phyloP scores from a whole-genome alignment of 345 rosid species.

The Crucihimalaya himalaica region DNA sequence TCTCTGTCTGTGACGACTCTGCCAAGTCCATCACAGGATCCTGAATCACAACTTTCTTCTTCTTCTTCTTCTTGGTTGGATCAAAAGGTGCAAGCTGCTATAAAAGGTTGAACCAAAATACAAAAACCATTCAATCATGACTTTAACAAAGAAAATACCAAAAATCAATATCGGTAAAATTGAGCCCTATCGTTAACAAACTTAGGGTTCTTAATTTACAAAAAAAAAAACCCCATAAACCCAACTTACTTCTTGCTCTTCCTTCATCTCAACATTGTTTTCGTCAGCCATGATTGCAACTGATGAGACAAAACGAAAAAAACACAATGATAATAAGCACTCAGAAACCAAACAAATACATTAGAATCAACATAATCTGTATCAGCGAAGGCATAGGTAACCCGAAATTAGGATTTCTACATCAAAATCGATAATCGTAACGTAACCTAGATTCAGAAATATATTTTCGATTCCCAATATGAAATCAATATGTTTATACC shows the following conservation, averaged over 20 bases:
- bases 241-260: constrained; percentile 39
- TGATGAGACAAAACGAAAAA: background rate
- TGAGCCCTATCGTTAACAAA: background rate
- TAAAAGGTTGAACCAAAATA: background rate
- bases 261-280: constrained; percentile 32
- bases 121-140: background rate
- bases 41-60: constrained; percentile 77
- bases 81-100: constrained; percentile 80
- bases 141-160: background rate
- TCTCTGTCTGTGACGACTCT: constrained; percentile 65
- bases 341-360: background rate
- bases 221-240: background rate
- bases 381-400: background rate
- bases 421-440: background rate
- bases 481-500: background rate
- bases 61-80: constrained; percentile 95
- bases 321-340: background rate
- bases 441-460: constrained; percentile 2
- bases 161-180: background rate
- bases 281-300: constrained; percentile 43
- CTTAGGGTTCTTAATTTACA: background rate
- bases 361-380: background rate
- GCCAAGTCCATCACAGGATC: constrained; percentile 62
- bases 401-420: constrained; percentile 4
- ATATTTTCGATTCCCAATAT: background rate